These are phyloP conservation scores for Fusarium hainanense DNA, from an alignment of 2,329 filamentous ascomycete genomes.

Conservation along the genomic window DNA sequence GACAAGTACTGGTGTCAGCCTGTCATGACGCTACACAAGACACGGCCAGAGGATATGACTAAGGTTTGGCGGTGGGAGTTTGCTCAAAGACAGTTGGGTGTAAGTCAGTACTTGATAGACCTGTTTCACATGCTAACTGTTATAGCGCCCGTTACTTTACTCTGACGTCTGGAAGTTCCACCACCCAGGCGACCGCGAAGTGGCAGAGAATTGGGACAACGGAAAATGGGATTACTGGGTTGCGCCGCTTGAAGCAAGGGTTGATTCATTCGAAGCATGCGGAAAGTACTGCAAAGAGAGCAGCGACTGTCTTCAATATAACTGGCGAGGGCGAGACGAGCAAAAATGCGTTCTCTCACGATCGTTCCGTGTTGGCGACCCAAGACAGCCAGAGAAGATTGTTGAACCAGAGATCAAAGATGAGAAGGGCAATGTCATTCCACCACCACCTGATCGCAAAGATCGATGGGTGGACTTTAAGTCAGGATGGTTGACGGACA, in stretches of 20 bases:
- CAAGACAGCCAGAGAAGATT: conserved; percentile 41
- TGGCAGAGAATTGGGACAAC: conserved; percentile 48
- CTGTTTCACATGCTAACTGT: conserved; percentile 24
- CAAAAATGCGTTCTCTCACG: conserved; percentile 45
- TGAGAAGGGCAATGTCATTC: conserved; percentile 41
- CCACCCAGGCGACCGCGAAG: conserved; percentile 45
- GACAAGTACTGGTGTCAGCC: conserved; percentile 63
- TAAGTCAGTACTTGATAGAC: conserved; percentile 35
- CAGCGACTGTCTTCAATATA: conserved; percentile 46
- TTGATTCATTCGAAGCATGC: conserved; percentile 46
- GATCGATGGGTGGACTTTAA: conserved; percentile 47
- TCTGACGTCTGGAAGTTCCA: conserved; percentile 53
- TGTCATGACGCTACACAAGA: conserved; percentile 61
- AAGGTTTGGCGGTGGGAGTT: conserved; percentile 61
- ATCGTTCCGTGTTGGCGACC: conserved; percentile 46
- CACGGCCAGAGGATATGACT: conserved; percentile 59
- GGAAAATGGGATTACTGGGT: conserved; percentile 48
- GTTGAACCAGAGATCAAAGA: conserved; percentile 42
- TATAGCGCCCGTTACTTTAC: conserved; percentile 51
- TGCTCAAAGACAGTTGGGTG: conserved; percentile 46
- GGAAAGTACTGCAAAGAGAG: conserved; percentile 44
- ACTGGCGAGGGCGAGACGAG: conserved; percentile 49
- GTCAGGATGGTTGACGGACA: conserved; percentile 46
- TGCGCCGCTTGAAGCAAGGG: conserved; percentile 40
- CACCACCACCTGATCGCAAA: conserved; percentile 31